Conservation (phyloP, 1,139 yeast genomes). For the Arxiozyma slooffiae region DNA sequence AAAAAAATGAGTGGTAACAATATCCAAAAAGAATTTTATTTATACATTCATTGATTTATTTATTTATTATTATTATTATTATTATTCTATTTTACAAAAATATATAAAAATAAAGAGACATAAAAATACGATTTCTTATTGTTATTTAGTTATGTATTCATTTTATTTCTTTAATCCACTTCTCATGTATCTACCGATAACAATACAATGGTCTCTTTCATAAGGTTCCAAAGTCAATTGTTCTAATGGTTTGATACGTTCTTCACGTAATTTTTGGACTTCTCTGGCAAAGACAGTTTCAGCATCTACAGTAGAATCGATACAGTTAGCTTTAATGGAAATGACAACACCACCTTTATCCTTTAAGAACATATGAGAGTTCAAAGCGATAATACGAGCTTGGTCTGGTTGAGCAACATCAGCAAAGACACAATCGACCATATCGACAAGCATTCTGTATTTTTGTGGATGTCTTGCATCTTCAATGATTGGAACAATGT, state of each 20-base stretch:
- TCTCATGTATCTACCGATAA: constrained; percentile 93
- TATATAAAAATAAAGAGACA: neutral
- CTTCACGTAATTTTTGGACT: constrained; percentile 97
- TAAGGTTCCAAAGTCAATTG: constrained; percentile 98
- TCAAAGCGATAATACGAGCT: constrained; percentile 98
- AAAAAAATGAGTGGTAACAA: neutral
- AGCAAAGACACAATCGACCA: constrained; percentile 98
- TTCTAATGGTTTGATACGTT: constrained; percentile 95
- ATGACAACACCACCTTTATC: constrained; percentile 98
- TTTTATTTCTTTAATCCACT: constrained; percentile 44
- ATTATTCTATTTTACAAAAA: neutral
- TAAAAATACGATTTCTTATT: neutral
- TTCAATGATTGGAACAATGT: constrained; percentile 95
- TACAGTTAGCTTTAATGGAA: constrained; percentile 98
- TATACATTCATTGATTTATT: too few relatives aligned
- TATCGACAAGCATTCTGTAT: constrained; percentile 96
- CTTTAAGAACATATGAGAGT: constrained; percentile 94
- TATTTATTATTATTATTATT: too few relatives aligned
- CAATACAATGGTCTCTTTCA: constrained; percentile 99
- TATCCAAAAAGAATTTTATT: neutral
- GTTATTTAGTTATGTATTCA: neutral
- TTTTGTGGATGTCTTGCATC: constrained; percentile 99
- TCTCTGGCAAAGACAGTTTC: constrained; percentile 99
- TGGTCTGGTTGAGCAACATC: constrained; percentile 99
- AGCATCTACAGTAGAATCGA: constrained; percentile 97